A percentile compares a stretch with the other conserved stretches of the same genome.
phyloP scores from a whole-genome alignment of 192 early-diverging fungal species.

The Linnemannia zychae region DNA sequence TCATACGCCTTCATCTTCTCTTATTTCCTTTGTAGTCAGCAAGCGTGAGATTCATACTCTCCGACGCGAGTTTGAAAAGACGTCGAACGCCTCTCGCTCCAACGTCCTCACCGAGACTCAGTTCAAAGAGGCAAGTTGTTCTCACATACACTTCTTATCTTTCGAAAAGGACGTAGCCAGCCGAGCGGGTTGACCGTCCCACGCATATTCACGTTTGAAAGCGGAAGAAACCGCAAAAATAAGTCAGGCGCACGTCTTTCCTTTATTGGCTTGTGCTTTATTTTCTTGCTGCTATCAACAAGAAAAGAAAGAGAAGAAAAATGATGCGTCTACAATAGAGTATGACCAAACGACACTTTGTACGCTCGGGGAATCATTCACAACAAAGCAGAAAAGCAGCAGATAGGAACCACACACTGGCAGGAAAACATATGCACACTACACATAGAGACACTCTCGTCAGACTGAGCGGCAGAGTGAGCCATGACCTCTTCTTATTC shows the following conservation, averaged over 20 bases:
- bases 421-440: neutral
- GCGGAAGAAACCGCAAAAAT: neutral
- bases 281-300: neutral
- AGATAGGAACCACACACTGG: neutral
- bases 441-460: neutral
- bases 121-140: constrained; percentile 71
- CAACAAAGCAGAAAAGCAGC: neutral
- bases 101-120: constrained; percentile 75
- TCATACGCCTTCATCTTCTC: neutral
- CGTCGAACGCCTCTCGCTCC: constrained; percentile 52
- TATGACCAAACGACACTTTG: neutral
- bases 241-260: neutral
- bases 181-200: neutral
- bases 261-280: neutral
- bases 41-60: constrained; percentile 63
- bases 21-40: neutral
- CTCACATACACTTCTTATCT: neutral
- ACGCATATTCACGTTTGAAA: neutral
- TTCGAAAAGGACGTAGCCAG: neutral
- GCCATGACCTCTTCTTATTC: neutral
- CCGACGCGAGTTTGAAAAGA: constrained; percentile 62
- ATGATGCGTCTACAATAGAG: neutral
- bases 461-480: neutral
- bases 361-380: neutral
- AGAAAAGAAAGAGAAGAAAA: neutral